Evolutionary conservation across 495 filamentous ascomycete species (phyloP).

Genomic region (Schizothecium vesticola): DNA sequence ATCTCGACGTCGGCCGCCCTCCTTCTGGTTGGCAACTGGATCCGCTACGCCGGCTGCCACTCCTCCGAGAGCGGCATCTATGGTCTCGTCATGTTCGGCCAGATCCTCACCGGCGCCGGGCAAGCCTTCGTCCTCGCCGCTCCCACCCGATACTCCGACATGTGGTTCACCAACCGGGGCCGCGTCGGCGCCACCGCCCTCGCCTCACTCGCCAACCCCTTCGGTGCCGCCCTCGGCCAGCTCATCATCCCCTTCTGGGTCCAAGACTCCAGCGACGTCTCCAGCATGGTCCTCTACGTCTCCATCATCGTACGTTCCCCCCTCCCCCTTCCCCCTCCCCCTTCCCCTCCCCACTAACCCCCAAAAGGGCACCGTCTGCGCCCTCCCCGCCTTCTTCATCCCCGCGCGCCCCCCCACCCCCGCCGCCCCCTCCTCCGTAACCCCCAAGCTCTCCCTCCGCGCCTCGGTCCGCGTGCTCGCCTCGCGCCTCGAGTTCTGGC

Average conservation of each 20-base stretch:
- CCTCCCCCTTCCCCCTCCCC: slow-evolving; percentile 9
- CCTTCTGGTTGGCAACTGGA: slow-evolving; percentile 81
- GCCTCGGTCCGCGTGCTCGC: slow-evolving; percentile 46
- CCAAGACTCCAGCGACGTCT: slow-evolving; percentile 54
- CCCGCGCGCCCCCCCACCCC: slow-evolving; percentile 75
- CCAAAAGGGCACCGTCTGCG: slow-evolving; percentile 58
- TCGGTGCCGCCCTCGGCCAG: slow-evolving; percentile 84
- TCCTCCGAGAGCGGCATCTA: slow-evolving; percentile 51
- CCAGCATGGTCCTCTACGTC: slow-evolving; percentile 80
- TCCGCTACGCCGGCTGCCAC: slow-evolving; percentile 78
- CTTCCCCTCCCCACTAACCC: slow-evolving; percentile 11
- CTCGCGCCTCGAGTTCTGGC: slow-evolving; percentile 61
- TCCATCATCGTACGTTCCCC: slow-evolving; percentile 65
- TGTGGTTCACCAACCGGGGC: slow-evolving; percentile 86
- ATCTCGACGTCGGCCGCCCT: slow-evolving; percentile 70
- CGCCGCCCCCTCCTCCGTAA: slow-evolving; percentile 39
- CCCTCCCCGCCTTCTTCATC: slow-evolving; percentile 80
- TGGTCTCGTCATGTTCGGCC: slow-evolving; percentile 85
- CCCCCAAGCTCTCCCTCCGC: slow-evolving; percentile 47
- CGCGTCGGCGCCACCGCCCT: slow-evolving; percentile 85
- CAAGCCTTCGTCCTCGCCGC: slow-evolving; percentile 91
- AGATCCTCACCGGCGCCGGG: slow-evolving; percentile 81
- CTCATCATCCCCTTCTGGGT: slow-evolving; percentile 77
- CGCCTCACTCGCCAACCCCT: slow-evolving; percentile 76
- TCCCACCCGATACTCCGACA: slow-evolving; percentile 83